Base-by-base conservation (phyloP, 2,329 filamentous ascomycete genomes). In the Domatiomyces catenatus region DNA sequence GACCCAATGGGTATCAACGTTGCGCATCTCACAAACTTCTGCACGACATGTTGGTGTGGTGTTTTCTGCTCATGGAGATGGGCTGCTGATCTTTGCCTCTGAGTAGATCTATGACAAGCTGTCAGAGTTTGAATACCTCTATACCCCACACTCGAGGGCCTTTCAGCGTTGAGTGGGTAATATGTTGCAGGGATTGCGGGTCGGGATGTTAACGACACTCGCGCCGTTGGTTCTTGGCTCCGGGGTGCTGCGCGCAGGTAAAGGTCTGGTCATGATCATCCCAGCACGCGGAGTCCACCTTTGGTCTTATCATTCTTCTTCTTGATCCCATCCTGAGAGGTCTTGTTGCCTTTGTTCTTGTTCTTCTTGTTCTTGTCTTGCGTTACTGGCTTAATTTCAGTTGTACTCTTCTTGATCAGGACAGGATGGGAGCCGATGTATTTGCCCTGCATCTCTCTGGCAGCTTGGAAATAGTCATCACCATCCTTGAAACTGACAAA, bases 341-440 rank as follows among this genome's bases (percentile, higher is more conserved):
- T 63, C 50, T 75, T 69, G 42, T 62, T 61, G 15, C 56, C 57
- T 59, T 73, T 72, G 48, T 62, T 63, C 36, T 68, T 66, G 45
- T 64, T 64, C 60, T 75, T 74, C 61, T 79, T 80, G 59, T 78
- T 77, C 44, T 76, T 74, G 56, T 83, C 81, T 63, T 78, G 79
- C n/a, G 75, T 75, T 10, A 81, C 75, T 3, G 87, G 79, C 64
- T 86, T 87, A 66, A 98, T 87, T 66, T 96, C 89, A 5, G 90
- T 94, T 59, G 83, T 94, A 58, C 86, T 87, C 66, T 92, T 86
- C 66, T 85, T 82, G 58, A 96, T 77, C 22, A 86, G 73, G 24
- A 95, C 86, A 0, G 92, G 92, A 67, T 96, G 92, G 65, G 88
- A 95, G 61, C 94, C 90, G 64, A 98, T 96, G 69, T 98, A 98